A percentile compares a stretch with the other conserved stretches of the same genome.
phyloP scores from a whole-genome alignment of 2,329 filamentous ascomycete species.

The Rachicladosporium sp. region DNA sequence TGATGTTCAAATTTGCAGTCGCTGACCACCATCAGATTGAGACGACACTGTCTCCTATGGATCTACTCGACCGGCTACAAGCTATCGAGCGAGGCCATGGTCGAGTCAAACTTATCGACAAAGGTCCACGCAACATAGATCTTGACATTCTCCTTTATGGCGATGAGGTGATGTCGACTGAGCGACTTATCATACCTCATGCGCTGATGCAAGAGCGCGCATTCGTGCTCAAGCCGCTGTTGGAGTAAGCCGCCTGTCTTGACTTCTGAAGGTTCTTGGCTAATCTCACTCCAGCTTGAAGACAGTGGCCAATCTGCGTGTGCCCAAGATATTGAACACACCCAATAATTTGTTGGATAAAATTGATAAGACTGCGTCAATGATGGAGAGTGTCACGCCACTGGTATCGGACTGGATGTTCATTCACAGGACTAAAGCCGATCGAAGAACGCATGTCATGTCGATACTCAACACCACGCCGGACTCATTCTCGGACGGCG shows the following conservation, averaged over 20 bases:
- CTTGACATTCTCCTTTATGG: slow-evolving; percentile 83
- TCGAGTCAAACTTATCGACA: slow-evolving; percentile 73
- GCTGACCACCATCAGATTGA: slow-evolving; percentile 49
- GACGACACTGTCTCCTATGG: slow-evolving; percentile 61
- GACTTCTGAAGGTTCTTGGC: background rate
- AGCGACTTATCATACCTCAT: slow-evolving; percentile 75
- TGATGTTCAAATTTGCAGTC: too few species aligned
- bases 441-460: slow-evolving; percentile 62
- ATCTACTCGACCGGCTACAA: slow-evolving; percentile 70
- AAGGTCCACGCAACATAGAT: slow-evolving; percentile 89
- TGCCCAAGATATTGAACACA: too few species aligned
- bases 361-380: too few species aligned
- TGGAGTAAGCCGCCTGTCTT: slow-evolving; percentile 45
- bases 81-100: slow-evolving; percentile 70
- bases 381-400: slow-evolving; percentile 14
- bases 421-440: background rate
- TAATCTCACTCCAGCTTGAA: background rate
- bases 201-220: slow-evolving; percentile 76
- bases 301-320: background rate
- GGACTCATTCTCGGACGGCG: slow-evolving; percentile 93
- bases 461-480: slow-evolving; percentile 89
- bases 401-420: slow-evolving; percentile 26
- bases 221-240: slow-evolving; percentile 81
- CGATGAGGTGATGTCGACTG: slow-evolving; percentile 49
- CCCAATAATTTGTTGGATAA: too few species aligned